Evolutionary conservation across 257 asterid genomes (phyloP), one percentile per base, ranked within the genome.

Genomic region (Primulina huaijiensis): DNA sequence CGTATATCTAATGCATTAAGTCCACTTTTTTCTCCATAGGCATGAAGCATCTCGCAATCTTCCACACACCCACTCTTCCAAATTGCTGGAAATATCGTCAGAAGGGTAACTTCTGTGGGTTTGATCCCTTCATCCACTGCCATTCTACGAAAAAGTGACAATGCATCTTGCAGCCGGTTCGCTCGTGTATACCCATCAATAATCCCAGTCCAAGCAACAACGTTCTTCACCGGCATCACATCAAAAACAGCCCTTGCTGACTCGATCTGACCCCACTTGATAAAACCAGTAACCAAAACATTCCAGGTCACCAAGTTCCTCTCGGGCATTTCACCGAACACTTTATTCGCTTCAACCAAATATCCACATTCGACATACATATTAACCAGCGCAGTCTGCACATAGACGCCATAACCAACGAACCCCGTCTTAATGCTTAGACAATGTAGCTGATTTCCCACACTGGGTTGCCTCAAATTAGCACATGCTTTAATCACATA

Each of bases 191-290:
- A 86, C 68, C 97, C 97, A 70, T 88, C 93, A 35, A 88, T 83
- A 12, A 90, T 29, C 10, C 93, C 87, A 0, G 97, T 90, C 97
- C 95, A 90, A 0, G 97, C 83, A 70, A 90, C 74, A 61, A 88
- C 85, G 72, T 86, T 86, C 86, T 76, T 89, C 71, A 66, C 85
- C 21, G 87, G 89, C 90, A 89, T 86, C 68, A 8, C 70, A 75
- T 90, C 81, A 56, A 90, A 90, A 38, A 81, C 63, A 9, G 38
- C 67, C 79, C 77, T 79, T 16, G 95, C 93, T 27, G 40, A 70
- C 27, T 55, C 72, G 64, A 90, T 65, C 78, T 80, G 78, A 29
- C 91, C 87, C 85, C 89, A 79, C 81, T 82, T 88, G 20, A 82
- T 69, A 67, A 79, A 85, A 37, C 93, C 95, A 2, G 91, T 82